Evolutionary conservation across 2,329 filamentous ascomycete genomes (phyloP).

Genomic region (Pseudocercospora pini-densiflorae): DNA sequence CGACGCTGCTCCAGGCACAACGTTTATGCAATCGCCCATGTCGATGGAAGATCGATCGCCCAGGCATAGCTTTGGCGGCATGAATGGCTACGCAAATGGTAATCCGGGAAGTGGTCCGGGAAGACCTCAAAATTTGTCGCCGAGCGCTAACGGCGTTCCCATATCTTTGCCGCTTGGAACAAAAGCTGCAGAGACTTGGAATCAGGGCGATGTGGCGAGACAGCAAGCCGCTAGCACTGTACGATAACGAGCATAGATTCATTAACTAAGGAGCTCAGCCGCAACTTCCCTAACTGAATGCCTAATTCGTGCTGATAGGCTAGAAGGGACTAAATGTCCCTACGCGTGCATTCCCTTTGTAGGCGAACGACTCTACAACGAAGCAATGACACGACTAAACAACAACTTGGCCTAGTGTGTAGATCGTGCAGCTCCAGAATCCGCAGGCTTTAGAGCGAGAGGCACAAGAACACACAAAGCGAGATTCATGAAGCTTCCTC

Average conservation of each 20-base stretch:
- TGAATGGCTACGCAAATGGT: constrained; percentile 39
- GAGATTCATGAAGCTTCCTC: background rate
- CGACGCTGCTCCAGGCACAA: constrained; percentile 34
- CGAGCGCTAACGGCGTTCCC: constrained; percentile 27
- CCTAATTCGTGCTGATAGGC: background rate
- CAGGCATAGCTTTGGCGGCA: constrained; percentile 28
- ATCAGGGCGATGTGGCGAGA: constrained; percentile 46
- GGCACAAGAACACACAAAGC: background rate
- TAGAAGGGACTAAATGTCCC: background rate
- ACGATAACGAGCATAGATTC: constrained; percentile 13
- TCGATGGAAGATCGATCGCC: constrained; percentile 14
- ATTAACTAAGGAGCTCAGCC: background rate
- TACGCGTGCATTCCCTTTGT: background rate
- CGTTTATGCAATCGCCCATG: constrained; percentile 30
- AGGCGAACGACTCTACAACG: background rate
- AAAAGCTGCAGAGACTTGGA: constrained; percentile 86
- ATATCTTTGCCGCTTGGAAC: constrained; percentile 72
- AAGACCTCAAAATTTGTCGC: constrained; percentile 26
- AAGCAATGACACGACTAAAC: background rate
- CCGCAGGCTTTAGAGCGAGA: no score
- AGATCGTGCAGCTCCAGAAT: background rate
- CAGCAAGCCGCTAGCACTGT: constrained; percentile 17
- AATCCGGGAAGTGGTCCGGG: constrained; percentile 30
- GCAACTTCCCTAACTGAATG: background rate
- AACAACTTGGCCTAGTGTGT: background rate